phyloP scores from a whole-genome alignment of 495 filamentous ascomycete species.

The Pyrenula aspistea region DNA sequence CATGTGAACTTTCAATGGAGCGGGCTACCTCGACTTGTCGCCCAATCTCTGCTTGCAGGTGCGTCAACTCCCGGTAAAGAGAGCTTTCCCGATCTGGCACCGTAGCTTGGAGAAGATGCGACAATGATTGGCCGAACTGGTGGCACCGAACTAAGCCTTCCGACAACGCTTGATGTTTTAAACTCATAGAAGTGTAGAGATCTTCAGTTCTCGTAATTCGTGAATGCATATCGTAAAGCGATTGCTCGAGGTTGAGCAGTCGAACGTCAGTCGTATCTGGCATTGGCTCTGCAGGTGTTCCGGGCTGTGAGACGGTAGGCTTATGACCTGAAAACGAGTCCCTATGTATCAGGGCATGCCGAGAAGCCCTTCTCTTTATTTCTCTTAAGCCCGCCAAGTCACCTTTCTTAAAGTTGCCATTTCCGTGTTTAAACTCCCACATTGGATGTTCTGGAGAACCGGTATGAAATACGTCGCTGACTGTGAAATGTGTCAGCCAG shows the following conservation, averaged over 20 bases:
- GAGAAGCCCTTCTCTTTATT: conserved; percentile 92
- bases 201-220: conserved; percentile 77
- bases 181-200: conserved; percentile 59
- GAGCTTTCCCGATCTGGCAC: conserved; percentile 53
- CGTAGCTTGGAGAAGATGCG: conserved; percentile 55
- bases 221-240: conserved; percentile 64
- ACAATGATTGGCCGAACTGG: conserved; percentile 66
- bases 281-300: conserved; percentile 73
- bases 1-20: conserved; percentile 64
- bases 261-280: conserved; percentile 66
- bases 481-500: conserved; percentile 30
- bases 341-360: conserved; percentile 88
- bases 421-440: conserved; percentile 99
- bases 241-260: conserved; percentile 66
- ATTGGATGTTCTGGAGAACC: conserved; percentile 89
- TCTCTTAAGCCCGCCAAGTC: conserved; percentile 85
- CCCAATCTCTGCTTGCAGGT: conserved; percentile 73
- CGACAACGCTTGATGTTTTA: conserved; percentile 69
- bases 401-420: conserved; percentile 92
- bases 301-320: conserved; percentile 59
- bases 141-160: conserved; percentile 71
- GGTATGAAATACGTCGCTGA: conserved; percentile 97
- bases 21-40: conserved; percentile 67
- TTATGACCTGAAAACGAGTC: conserved; percentile 83
- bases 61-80: conserved; percentile 46